Base-by-base conservation (phyloP, 202 grass and related monocot genomes). In the Setaria viridis region DNA sequence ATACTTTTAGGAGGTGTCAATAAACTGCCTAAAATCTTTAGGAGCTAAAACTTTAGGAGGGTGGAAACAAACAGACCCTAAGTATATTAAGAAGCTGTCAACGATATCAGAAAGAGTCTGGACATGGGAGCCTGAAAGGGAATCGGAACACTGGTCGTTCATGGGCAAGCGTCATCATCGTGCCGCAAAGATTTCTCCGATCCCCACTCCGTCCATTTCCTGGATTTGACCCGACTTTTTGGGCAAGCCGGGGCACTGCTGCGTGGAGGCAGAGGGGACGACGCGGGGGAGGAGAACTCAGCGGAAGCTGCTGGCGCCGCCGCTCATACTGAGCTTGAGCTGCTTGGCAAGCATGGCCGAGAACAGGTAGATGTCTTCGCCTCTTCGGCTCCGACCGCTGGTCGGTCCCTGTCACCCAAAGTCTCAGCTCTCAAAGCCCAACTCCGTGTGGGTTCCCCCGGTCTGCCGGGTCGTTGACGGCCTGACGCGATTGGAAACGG, bases 191-290 rank as follows among this genome's bases (percentile, higher is more conserved):
- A 2, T 79, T 87, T 84, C 50, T 39, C 43, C 42, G 19, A 54
- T 90, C 80, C 74, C 55, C 84, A 79, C 84, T 79, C 7, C 7
- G 34, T 49, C 11, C 12, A 25, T 9, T 17, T 87, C 33, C 21
- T 62, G 1, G 60, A 70, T 90, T 84, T 87, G 85, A 90, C 80
- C 84, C 34, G 85, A 84, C 85, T 80, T 83, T 89, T 54, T 37
- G 37, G 21, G 21, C 14, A 25, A 57, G 15, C 25, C 42, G 39
- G 10, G 39, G 39, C 39, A 41, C 39, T 41, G 39, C 5, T 46
- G 77, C 87, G 84, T 86, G 72, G 48, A 74, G 83, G 78, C 32
- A 0, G 43, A 55, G 34, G n/a, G 25, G 25, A 25, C 25, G 25
- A 25, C 25, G 25, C 25, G 25, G 25, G 53, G 53, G 55, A 21